A percentile compares a stretch with the other conserved stretches of the same genome.
Conservation (phyloP, 768 basidiomycete species). For the Russula dissimulans region DNA sequence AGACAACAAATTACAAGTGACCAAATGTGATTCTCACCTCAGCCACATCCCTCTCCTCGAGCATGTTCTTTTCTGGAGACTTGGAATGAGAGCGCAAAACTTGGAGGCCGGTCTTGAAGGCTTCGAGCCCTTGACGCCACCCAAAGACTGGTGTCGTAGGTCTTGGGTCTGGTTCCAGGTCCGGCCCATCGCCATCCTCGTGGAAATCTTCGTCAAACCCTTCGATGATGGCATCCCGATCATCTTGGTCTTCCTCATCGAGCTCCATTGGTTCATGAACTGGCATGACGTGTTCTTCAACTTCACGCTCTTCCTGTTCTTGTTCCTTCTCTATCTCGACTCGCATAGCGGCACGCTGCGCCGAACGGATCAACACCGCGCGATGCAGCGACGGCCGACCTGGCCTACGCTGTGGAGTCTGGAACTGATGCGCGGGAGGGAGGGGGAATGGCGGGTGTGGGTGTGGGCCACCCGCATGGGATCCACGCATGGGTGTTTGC, state of each 20-base stretch:
- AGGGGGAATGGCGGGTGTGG: conserved; percentile 11
- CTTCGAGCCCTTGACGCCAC: conserved; percentile 30
- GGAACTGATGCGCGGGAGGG: conserved; percentile 19
- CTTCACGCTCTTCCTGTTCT: conserved; percentile 34
- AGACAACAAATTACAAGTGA: background rate
- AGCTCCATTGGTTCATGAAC: conserved; percentile 19
- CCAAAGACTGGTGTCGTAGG: conserved; percentile 24
- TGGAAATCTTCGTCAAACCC: conserved; percentile 16
- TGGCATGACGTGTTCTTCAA: conserved; percentile 10
- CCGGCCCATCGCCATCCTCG: conserved; percentile 24
- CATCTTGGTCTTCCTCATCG: conserved; percentile 11
- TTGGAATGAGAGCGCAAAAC: conserved; percentile 26
- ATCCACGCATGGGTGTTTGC: conserved; percentile 7
- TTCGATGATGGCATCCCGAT: conserved; percentile 4
- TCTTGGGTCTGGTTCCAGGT: conserved; percentile 27
- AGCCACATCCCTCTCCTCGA: background rate
- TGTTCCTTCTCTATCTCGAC: conserved; percentile 44
- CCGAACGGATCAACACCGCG: conserved; percentile 61
- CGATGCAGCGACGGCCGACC: conserved; percentile 49
- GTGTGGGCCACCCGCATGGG: conserved; percentile 3
- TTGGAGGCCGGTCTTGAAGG: conserved; percentile 27
- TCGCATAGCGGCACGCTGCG: conserved; percentile 48
- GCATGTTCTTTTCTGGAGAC: conserved; percentile 20
- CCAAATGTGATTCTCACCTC: background rate
- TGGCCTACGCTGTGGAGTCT: conserved; percentile 22